These are phyloP conservation scores for Fusarium proliferatum DNA, from an alignment of 2,329 filamentous ascomycete genomes.

Conservation along the genomic window DNA sequence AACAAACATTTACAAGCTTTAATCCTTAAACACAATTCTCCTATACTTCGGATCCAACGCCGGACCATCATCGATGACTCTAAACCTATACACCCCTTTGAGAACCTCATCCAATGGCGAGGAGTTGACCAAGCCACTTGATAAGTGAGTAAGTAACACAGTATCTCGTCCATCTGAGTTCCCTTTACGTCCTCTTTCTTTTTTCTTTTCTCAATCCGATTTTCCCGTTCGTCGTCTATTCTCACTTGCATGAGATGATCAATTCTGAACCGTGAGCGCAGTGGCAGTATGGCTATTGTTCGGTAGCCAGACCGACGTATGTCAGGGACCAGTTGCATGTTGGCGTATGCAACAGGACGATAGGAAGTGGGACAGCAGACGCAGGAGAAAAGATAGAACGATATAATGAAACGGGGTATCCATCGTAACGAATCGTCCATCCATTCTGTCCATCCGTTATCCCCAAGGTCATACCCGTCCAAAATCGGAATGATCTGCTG, in stretches of 20 bases:
- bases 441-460: constrained; percentile 55
- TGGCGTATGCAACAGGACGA: constrained; percentile 34
- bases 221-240: constrained; percentile 18
- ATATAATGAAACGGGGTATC: constrained; percentile 53
- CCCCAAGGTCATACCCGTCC: constrained; percentile 42
- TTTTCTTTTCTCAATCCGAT: constrained; percentile 31
- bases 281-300: constrained; percentile 26
- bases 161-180: constrained; percentile 35
- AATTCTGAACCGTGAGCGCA: constrained; percentile 4
- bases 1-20: constrained; percentile 20
- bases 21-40: constrained; percentile 27
- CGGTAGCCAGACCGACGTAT: constrained; percentile 44
- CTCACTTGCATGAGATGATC: constrained; percentile 19
- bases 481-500: constrained; percentile 47
- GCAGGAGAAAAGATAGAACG: constrained; percentile 38
- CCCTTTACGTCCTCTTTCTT: constrained; percentile 2
- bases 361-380: constrained; percentile 33
- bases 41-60: constrained; percentile 52
- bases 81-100: constrained; percentile 49
- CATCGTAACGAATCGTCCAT: constrained; percentile 59
- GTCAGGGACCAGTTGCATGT: constrained; percentile 22
- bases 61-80: constrained; percentile 54
- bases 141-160: neutral
- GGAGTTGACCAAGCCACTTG: constrained; percentile 19
- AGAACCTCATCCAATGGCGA: constrained; percentile 23